These are phyloP conservation scores for Solioccasus polychromus DNA, from an alignment of 768 basidiomycete species.

Conservation along the genomic window DNA sequence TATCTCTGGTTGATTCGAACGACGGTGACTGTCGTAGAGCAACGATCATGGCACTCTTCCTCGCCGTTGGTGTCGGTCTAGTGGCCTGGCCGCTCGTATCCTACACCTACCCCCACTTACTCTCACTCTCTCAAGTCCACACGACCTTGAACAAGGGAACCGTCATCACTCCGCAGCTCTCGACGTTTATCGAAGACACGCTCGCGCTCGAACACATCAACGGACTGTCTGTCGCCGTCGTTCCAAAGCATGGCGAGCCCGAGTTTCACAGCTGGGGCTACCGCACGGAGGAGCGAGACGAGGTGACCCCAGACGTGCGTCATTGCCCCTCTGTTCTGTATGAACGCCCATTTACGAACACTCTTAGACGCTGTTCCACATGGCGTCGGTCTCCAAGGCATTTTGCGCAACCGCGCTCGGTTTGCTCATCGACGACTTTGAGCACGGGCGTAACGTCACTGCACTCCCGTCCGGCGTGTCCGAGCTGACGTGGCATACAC, in stretches of 20 bases:
- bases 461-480: constrained; percentile 30
- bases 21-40: too few species aligned
- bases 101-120: constrained; percentile 5
- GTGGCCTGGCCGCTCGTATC: constrained; percentile 11
- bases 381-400: constrained; percentile 39
- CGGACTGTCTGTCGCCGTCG: constrained; percentile 31
- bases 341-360: neutral
- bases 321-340: neutral
- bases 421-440: constrained; percentile 42
- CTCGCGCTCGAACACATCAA: constrained; percentile 24
- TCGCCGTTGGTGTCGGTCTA: constrained; percentile 10
- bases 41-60: constrained; percentile 6
- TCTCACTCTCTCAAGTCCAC: neutral
- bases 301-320: constrained; percentile 33
- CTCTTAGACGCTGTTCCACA: constrained; percentile 34
- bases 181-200: constrained; percentile 16
- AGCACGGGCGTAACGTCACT: constrained; percentile 32
- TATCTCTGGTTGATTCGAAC: too few species aligned
- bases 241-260: constrained; percentile 21
- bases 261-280: constrained; percentile 37
- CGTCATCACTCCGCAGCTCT: constrained; percentile 19
- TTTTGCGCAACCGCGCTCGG: constrained; percentile 40
- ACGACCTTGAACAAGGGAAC: neutral
- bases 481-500: constrained; percentile 37
- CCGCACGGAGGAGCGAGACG: constrained; percentile 33